Base-by-base conservation (phyloP, 2,329 filamentous ascomycete genomes). In the Hirsutella thompsonii region DNA sequence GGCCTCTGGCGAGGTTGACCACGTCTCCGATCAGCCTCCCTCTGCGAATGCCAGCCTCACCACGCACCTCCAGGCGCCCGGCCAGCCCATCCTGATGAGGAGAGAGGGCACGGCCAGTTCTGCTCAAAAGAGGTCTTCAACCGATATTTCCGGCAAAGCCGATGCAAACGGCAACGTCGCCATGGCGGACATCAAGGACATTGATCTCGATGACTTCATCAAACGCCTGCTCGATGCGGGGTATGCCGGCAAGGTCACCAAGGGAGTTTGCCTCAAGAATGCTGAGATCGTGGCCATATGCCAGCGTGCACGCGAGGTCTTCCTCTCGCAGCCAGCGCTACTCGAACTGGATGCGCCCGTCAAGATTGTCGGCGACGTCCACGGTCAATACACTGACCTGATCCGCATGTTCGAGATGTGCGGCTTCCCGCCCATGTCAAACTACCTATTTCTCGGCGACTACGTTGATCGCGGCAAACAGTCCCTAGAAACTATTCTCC, bases 361-460 rank as follows among this genome's bases (percentile, higher is more conserved):
- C 55, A 98, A 98, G 67, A 93, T 98, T 54, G 92, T 96, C 21
- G 90, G 90, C 39, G 90, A 96, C 58, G 87, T 96, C 13, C 90
- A 96, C 58, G 90, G 90, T 39, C 90, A 96, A 62, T 96, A 94
- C 60, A 94, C 88, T 10, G 90, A 96, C 61, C 68, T 96, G 39
- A 93, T 96, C 54, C 81, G 90, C 47, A 86, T 96, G 75, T 96
- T 96, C 55, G 90, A 96, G 61, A 95, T 95, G 89, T 95, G 90
- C 57, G 90, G 90, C 5, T 96, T 95, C 55, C 90, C 90, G 8
- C 90, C 90, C 2, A 82, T 76, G 46, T 78, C 88, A 32, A 96
- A 96, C 66, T 96, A 87, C 57, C 73, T 96, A 39, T 96, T 95
- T 63, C 70, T 96, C 4, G 90, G 90, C 39, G 90, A 96, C 60